Evolutionary conservation across 331 rosid species (phyloP), one percentile per base, ranked within the genome.

Genomic region (Acacia pycnantha): DNA sequence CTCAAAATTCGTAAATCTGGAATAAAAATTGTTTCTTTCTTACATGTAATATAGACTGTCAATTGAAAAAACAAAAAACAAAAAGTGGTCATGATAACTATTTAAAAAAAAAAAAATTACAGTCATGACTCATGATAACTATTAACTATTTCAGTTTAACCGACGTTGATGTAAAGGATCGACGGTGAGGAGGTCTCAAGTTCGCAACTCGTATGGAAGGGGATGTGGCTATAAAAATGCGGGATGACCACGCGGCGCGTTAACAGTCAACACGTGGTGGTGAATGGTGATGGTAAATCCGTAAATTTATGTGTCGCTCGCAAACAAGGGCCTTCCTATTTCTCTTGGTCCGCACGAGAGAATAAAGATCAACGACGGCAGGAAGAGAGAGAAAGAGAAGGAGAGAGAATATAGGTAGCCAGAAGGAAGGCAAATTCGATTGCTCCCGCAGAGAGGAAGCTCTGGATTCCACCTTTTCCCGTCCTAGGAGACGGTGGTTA

Each of bases 401-500:
- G 53, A 47, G 53, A 47, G 59, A 56, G 62, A 8, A 43, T 44
- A 11, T 44, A 48, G 69, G 74, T 46, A 65, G 9, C 54, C 16
- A 74, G 47, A 79, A 59, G 26, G 11, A 33, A 48, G 77, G 35
- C 53, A 22, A 15, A n/a, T 82, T 65, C 70, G 77, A 46, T 65
- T 76, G 56, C 70, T 65, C 50, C 59, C 29, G 59, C 31, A 5
- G 46, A 27, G 73, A 58, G 67, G 92, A 79, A 88, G 89, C 93
- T 96, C 98, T 96, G 99, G 98, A 93, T 91, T 94, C 93, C 89
- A 82, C 90, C 92, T 81, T 84, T 73, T 88, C 90, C 97, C 97
- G 97, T 94, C 98, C 98, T 83, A 80, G 86, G 94, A 84, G 98
- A 90, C 98, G 99, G 98, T 92, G 91, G 89, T 89, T 89, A 84